Evolutionary conservation across 164 flowering plant species (phyloP).

Genomic region (Vitis labrusca): DNA sequence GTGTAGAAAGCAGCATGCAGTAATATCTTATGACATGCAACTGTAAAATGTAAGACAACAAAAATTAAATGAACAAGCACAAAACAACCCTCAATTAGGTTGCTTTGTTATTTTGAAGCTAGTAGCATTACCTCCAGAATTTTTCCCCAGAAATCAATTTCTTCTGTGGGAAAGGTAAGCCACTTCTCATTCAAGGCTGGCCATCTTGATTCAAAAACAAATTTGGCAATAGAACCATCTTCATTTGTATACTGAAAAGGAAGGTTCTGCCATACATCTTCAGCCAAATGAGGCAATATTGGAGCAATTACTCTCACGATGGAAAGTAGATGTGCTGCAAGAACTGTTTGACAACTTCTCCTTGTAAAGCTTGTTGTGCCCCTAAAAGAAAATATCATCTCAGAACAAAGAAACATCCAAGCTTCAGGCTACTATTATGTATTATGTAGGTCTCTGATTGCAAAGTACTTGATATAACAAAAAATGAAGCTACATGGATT

Average conservation of each 20-base stretch:
- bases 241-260: slow-evolving; percentile 61
- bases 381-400: slow-evolving; percentile 37
- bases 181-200: slow-evolving; percentile 62
- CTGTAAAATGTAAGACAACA: too few species aligned
- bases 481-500: too few species aligned
- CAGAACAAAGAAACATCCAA: neutral
- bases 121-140: slow-evolving; percentile 76
- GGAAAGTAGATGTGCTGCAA: slow-evolving; percentile 83
- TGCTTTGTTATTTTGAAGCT: neutral
- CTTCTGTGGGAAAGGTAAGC: slow-evolving; percentile 64
- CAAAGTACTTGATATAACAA: too few species aligned
- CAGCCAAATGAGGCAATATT: slow-evolving; percentile 91
- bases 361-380: slow-evolving; percentile 76
- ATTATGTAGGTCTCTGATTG: too few species aligned
- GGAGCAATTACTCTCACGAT: slow-evolving; percentile 80
- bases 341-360: slow-evolving; percentile 96
- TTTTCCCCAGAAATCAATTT: slow-evolving; percentile 66
- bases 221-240: slow-evolving; percentile 70
- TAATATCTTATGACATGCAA: too few species aligned
- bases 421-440: too few species aligned
- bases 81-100: neutral
- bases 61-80: too few species aligned
- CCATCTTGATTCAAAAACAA: slow-evolving; percentile 88
- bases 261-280: slow-evolving; percentile 94
- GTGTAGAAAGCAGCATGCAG: too few species aligned